Evolutionary conservation across 495 filamentous ascomycete species (phyloP), one percentile per base, ranked within the genome.

Genomic region (Daldinia bambusicola): DNA sequence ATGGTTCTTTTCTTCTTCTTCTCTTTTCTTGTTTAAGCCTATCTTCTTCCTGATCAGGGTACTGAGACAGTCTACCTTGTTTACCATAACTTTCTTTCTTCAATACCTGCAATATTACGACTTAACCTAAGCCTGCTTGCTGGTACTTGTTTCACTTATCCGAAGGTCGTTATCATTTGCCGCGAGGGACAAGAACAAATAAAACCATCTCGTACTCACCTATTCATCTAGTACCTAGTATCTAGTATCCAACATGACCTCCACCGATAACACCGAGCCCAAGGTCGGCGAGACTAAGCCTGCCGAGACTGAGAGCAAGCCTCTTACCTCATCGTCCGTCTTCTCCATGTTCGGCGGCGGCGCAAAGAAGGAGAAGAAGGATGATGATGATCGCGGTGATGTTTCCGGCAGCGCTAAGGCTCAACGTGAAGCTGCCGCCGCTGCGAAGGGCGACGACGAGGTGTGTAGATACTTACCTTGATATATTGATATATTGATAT

Each of bases 321-420:
- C 82, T 61, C 75, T 81, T 38, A 82, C 83, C 56, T 76, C 78
- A 2, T 80, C 81, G 7, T 80, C 82, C 12, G 90, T 99, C 58
- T 99, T 97, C 85, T 92, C 91, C 78, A 99, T 99, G 95, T 99
- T 99, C 79, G 95, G 95, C 66, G 94, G 94, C 61, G 92, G 93
- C 57, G 94, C 92, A 79, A 96, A 94, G 87, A 87, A 87, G 75
- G 91, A 93, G 78, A 92, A 92, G 80, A 83, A 89, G 66, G 92
- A 93, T 37, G 88, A 85, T 32, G 89, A 88, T 67, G 88, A 90
- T 65, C 86, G 86, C 74, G 86, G 90, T 68, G 93, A 98, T 79
- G 89, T 87, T 75, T 95, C 92, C 74, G 94, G 94, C 65, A 92
- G 90, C 80, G 90, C 93, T 68, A 97, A 97, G 86, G 89, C 90